Conservation (phyloP, 139 green algal species). For the Chlamydomonas sp. region DNA sequence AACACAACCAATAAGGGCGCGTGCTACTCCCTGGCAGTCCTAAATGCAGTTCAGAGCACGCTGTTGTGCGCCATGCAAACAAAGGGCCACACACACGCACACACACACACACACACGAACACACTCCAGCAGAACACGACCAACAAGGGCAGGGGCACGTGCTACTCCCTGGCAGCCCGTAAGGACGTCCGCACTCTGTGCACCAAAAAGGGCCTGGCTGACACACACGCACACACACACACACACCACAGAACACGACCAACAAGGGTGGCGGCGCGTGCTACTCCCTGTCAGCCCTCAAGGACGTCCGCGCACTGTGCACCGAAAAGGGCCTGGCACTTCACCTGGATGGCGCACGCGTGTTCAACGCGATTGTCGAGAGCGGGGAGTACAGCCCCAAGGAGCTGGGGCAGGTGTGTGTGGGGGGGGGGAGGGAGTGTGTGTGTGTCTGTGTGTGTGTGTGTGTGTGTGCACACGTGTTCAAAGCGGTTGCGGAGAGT, state of each 20-base stretch:
- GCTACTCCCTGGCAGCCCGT: slow-evolving; percentile 50
- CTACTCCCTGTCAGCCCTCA: slow-evolving; percentile 49
- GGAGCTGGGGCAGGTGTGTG: slow-evolving; percentile 12
- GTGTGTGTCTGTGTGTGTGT: no score
- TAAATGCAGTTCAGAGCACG: no score
- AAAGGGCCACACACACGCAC: no score
- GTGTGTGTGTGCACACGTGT: not conserved
- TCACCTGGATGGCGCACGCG: slow-evolving; percentile 58
- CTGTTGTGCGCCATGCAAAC: no score
- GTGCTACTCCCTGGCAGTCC: no score
- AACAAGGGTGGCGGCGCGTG: slow-evolving; percentile 62
- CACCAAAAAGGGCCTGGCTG: not conserved
- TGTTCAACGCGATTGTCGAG: slow-evolving; percentile 60
- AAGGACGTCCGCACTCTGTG: slow-evolving; percentile 24
- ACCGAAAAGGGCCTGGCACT: not conserved
- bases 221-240: no score
- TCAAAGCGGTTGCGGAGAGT: no score
- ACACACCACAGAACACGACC: slow-evolving; percentile 71
- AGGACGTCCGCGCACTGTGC: slow-evolving; percentile 24
- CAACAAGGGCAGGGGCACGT: slow-evolving; percentile 60
- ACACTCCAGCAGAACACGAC: slow-evolving; percentile 77
- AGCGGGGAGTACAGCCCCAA: slow-evolving; percentile 6
- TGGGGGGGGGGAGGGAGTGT: no score
- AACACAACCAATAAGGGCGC: no score
- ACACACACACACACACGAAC: no score